Evolutionary conservation across 768 basidiomycete species (phyloP).

Genomic region (Tricholoma flavovirens): DNA sequence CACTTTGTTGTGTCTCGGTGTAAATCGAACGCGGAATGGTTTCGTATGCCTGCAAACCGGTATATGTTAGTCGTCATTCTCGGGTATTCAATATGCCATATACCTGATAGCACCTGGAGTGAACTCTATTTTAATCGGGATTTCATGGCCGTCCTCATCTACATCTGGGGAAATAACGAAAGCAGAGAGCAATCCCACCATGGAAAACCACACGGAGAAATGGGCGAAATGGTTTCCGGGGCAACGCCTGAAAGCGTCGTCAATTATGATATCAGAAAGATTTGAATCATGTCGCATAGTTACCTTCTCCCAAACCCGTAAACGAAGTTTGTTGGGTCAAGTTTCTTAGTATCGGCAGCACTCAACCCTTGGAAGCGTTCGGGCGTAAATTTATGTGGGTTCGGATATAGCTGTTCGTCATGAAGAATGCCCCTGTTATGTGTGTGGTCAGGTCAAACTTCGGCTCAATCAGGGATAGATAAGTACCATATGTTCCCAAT

Average conservation of each 20-base stretch:
- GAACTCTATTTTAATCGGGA: conserved; percentile 13
- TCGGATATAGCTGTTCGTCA: conserved; percentile 8
- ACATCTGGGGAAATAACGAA: conserved; percentile 12
- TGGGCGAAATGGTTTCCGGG: conserved; percentile 16
- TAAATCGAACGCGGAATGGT: conserved; percentile 9
- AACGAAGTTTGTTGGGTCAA: conserved; percentile 12
- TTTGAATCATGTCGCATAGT: not conserved
- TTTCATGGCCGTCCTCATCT: conserved; percentile 13
- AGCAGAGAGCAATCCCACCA: conserved; percentile 9
- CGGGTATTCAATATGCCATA: not conserved
- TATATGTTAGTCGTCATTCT: not conserved
- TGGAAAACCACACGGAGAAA: conserved; percentile 14
- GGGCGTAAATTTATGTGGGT: conserved; percentile 10
- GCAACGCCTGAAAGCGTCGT: conserved; percentile 7
- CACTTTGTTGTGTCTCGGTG: conserved; percentile 9
- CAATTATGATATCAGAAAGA: not conserved
- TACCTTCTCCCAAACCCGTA: conserved; percentile 14
- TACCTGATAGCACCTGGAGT: conserved; percentile 13
- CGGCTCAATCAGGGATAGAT: not conserved
- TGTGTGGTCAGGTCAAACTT: not conserved
- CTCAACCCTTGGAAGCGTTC: conserved; percentile 10
- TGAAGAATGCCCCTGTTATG: conserved; percentile 12
- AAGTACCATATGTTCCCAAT: conserved; percentile 14
- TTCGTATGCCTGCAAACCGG: conserved; percentile 9
- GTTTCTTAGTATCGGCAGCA: conserved; percentile 8